Evolutionary conservation across 2,329 filamentous ascomycete genomes (phyloP).

Genomic region (Nannizziopsis arthrosporioides): DNA sequence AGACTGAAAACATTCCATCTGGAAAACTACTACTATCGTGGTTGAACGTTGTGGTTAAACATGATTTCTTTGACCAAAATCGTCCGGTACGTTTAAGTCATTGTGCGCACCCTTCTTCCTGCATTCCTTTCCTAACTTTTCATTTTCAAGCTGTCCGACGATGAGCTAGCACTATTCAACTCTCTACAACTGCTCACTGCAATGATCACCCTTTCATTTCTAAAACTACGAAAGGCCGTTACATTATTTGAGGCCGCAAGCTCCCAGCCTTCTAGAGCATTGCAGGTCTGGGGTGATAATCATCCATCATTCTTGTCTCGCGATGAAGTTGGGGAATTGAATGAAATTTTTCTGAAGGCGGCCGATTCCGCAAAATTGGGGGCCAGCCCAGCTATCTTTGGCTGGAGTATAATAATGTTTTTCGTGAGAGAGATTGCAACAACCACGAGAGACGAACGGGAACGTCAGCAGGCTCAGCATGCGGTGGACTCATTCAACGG

Average conservation of each 20-base stretch:
- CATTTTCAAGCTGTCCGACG: constrained; percentile 27
- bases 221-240: constrained; percentile 55
- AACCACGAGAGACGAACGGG: constrained; percentile 46
- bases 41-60: constrained; percentile 61
- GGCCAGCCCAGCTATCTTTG: constrained; percentile 62
- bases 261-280: constrained; percentile 17
- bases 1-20: constrained; percentile 46
- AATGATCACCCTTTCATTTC: constrained; percentile 57
- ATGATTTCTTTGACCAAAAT: constrained; percentile 58
- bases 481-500: constrained; percentile 32
- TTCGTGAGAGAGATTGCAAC: constrained; percentile 55
- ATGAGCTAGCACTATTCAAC: constrained; percentile 31
- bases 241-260: constrained; percentile 35
- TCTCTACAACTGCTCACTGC: constrained; percentile 59
- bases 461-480: constrained; percentile 33
- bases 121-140: constrained; percentile 16
- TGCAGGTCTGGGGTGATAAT: constrained; percentile 19
- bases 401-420: constrained; percentile 68
- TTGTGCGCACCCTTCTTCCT: not conserved
- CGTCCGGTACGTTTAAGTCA: constrained; percentile 38
- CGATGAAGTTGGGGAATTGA: constrained; percentile 59
- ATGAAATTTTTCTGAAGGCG: constrained; percentile 55
- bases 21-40: constrained; percentile 53
- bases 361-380: constrained; percentile 46
- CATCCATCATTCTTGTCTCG: constrained; percentile 57